Evolutionary conservation across 1,139 yeast species (phyloP).

Genomic region (Debaryomyces robertsiae): DNA sequence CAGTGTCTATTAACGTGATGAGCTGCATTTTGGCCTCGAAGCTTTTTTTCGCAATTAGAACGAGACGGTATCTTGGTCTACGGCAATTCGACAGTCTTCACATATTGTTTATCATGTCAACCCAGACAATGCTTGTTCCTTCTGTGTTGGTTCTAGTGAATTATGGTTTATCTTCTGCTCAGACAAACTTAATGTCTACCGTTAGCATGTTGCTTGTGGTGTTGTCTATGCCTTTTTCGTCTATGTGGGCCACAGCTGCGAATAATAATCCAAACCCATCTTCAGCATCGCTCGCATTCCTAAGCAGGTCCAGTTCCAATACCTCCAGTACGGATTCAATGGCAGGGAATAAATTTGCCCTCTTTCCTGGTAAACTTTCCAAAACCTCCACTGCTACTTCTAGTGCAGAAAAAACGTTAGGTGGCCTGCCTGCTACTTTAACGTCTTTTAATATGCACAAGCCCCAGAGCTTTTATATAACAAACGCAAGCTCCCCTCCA

Average conservation of each 20-base stretch:
- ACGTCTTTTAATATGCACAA: slow-evolving; percentile 1
- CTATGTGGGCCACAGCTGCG: slow-evolving; percentile 83
- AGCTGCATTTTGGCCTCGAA: slow-evolving; percentile 62
- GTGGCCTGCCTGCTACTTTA: slow-evolving; percentile 12
- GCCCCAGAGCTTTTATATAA: slow-evolving; percentile 3
- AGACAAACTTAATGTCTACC: slow-evolving; percentile 22
- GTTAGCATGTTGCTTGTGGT: slow-evolving; percentile 43
- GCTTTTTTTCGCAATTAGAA: slow-evolving; percentile 64
- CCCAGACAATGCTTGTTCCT: slow-evolving; percentile 84
- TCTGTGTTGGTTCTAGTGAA: slow-evolving; percentile 63
- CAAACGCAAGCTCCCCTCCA: slow-evolving; percentile 5
- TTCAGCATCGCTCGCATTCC: slow-evolving; percentile 14
- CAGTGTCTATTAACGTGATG: slow-evolving; percentile 66
- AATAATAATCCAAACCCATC: slow-evolving; percentile 37
- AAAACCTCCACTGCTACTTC: slow-evolving; percentile 14
- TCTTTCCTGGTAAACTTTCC: slow-evolving; percentile 23
- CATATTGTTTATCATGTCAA: slow-evolving; percentile 73
- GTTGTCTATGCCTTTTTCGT: slow-evolving; percentile 74
- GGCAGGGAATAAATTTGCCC: slow-evolving; percentile 18
- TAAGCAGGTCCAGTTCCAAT: slow-evolving; percentile 11
- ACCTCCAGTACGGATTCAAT: slow-evolving; percentile 18
- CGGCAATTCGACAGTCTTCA: slow-evolving; percentile 83
- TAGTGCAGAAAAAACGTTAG: slow-evolving; percentile 12
- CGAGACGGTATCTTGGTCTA: slow-evolving; percentile 75
- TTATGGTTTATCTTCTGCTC: slow-evolving; percentile 27